phyloP scores from a whole-genome alignment of 2,329 filamentous ascomycete genomes.

The Verticillium nonalfalfae region DNA sequence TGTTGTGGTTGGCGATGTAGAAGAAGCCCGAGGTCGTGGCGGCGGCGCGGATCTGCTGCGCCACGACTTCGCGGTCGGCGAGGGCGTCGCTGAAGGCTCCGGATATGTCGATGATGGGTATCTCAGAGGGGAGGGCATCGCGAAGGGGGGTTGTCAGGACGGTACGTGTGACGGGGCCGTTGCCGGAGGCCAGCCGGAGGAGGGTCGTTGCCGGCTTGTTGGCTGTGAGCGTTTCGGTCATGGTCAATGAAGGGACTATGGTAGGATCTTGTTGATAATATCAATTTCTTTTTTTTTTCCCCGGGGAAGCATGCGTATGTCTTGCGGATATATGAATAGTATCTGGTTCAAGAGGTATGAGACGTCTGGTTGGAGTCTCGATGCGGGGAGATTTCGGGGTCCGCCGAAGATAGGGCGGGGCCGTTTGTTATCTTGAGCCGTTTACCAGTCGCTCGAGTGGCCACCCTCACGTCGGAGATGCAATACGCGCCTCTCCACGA shows the following conservation, averaged over 20 bases:
- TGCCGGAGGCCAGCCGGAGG: constrained; percentile 27
- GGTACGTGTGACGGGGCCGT: constrained; percentile 27
- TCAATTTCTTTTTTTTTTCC: too few relatives aligned
- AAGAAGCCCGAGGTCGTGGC: constrained; percentile 48
- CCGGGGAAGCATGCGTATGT: not conserved
- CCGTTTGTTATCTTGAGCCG: not conserved
- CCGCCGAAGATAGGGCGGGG: constrained; percentile 1
- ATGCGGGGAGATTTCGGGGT: not conserved
- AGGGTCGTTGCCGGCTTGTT: constrained; percentile 9
- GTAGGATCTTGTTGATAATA: not conserved
- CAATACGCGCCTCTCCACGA: too few relatives aligned
- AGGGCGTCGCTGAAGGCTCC: constrained; percentile 28
- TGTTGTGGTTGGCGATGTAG: constrained; percentile 45
- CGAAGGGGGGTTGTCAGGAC: constrained; percentile 27
- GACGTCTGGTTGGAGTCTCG: not conserved
- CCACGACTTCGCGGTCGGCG: constrained; percentile 29
- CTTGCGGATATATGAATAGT: not conserved
- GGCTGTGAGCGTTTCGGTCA: not conserved
- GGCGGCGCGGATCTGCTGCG: constrained; percentile 33
- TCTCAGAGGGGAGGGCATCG: constrained; percentile 32
- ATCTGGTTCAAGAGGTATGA: not conserved
- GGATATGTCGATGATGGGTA: constrained; percentile 47
- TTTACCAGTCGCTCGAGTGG: not conserved
- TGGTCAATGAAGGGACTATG: not conserved
- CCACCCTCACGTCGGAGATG: too few relatives aligned